Evolutionary conservation across 768 basidiomycete genomes (phyloP).

Genomic region (Mycena vulgaris): DNA sequence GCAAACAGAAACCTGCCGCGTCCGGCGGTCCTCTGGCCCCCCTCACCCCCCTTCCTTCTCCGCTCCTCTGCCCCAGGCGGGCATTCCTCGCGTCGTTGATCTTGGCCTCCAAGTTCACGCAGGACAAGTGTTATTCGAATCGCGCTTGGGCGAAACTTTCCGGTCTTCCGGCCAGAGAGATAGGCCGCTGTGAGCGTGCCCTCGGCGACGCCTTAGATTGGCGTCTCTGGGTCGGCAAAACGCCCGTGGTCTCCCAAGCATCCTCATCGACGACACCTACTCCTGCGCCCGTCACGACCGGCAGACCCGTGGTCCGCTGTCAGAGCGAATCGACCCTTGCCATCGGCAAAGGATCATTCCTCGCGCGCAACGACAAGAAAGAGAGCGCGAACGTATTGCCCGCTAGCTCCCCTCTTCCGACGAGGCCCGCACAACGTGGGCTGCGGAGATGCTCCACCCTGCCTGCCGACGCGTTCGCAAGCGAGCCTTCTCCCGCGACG

Average conservation of each 20-base stretch:
- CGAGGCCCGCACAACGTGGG: slow-evolving; percentile 34
- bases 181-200: slow-evolving; percentile 90
- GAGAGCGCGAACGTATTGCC: background rate
- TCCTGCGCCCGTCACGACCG: slow-evolving; percentile 37
- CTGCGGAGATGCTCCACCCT: slow-evolving; percentile 61
- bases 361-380: slow-evolving; percentile 39
- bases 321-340: slow-evolving; percentile 64
- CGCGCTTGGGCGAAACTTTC: slow-evolving; percentile 95
- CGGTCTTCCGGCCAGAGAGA: slow-evolving; percentile 89
- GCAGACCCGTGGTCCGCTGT: slow-evolving; percentile 61
- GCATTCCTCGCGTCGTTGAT: slow-evolving; percentile 92
- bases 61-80: slow-evolving; percentile 89
- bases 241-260: slow-evolving; percentile 45
- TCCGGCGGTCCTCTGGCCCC: slow-evolving; percentile 36
- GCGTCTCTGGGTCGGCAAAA: slow-evolving; percentile 94
- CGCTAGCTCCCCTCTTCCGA: slow-evolving; percentile 34
- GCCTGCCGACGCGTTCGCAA: slow-evolving; percentile 52
- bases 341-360: slow-evolving; percentile 44
- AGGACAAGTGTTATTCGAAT: slow-evolving; percentile 95
- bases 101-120: slow-evolving; percentile 92
- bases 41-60: slow-evolving; percentile 71
- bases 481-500: slow-evolving; percentile 1
- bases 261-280: slow-evolving; percentile 41
- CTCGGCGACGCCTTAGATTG: slow-evolving; percentile 90
- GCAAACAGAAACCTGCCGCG: slow-evolving; percentile 25